Percentiles rank a stretch among this genome's conserved stretches.
phyloP scores from a whole-genome alignment of 2,329 filamentous ascomycete genomes.

The Calycina herbarum region DNA sequence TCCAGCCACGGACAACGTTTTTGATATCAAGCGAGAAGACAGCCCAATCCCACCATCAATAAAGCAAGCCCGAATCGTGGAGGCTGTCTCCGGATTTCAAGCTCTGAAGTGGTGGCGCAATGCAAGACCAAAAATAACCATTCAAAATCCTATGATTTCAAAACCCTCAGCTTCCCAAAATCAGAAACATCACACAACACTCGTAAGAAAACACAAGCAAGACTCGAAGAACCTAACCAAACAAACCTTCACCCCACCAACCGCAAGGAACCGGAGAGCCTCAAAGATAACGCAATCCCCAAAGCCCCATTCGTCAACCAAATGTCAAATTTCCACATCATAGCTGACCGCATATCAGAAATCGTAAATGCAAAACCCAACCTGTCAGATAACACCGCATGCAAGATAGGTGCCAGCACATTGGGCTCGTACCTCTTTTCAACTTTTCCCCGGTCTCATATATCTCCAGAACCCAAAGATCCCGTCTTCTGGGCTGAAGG shows the following conservation, averaged over 20 bases:
- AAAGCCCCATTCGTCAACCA: neutral
- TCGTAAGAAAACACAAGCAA: neutral
- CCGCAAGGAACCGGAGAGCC: neutral
- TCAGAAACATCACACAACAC: neutral
- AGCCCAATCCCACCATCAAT: too few relatives aligned
- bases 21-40: too few relatives aligned
- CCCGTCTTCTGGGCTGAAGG: neutral
- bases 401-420: neutral
- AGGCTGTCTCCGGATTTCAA: too few relatives aligned
- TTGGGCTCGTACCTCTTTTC: neutral
- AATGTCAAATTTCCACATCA: neutral
- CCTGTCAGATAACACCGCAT: neutral
- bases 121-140: neutral
- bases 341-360: neutral
- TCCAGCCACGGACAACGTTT: too few relatives aligned
- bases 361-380: neutral
- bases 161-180: neutral
- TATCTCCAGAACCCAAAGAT: neutral
- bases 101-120: neutral
- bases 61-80: too few relatives aligned
- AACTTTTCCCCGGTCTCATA: neutral
- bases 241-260: neutral
- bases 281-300: neutral
- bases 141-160: neutral
- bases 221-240: neutral